Base-by-base conservation (phyloP, 306 rosid species). In the Senna siamea region DNA sequence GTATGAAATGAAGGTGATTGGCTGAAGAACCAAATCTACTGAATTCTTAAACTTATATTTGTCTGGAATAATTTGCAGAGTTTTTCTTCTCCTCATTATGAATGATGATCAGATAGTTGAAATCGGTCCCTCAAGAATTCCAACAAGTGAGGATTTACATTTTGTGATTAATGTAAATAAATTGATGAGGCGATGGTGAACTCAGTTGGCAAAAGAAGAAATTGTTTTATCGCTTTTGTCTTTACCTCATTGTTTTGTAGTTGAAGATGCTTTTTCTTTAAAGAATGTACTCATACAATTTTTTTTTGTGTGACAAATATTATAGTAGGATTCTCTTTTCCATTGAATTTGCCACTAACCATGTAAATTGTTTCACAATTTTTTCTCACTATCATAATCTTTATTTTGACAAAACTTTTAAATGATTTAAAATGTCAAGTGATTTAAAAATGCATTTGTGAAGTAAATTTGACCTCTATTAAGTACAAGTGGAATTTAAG, bases 81-180 rank as follows among this genome's bases (percentile, higher is more conserved):
- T 79, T 85, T 82, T 72, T 81, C 73, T 78, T 79, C 84, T 78
- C 54, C 76, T 82, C 50, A 62, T 62, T 74, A 65, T 76, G 86
- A 82, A n/a, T n/a, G n/a, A 76, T 82, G 85, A 74, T 54, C 81
- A 76, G 78, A 82, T 79, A 79, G 80, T 73, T 82, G 84, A 82
- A 76, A 78, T 77, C 81, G 1, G 79, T 64, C 78, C 70, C 76
- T 74, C 77, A 63, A 77, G 70, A 79, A 32, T 73, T 70, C 67
- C 79, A 69, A 60, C 83, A 84, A 74, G 88, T 84, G 86, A 79
- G 82, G 78, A 79, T 76, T 79, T 79, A 68, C 73, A 62, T 65
- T 62, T 78, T 72, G 23, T 26, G 72, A 50, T 81, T 71, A 81
- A 79, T 75, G 69, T 75, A 51, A 65, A 74, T 52, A 73, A 47